Evolutionary conservation across 73 alveolate species (phyloP).

Genomic region (Halteria grandinella): DNA sequence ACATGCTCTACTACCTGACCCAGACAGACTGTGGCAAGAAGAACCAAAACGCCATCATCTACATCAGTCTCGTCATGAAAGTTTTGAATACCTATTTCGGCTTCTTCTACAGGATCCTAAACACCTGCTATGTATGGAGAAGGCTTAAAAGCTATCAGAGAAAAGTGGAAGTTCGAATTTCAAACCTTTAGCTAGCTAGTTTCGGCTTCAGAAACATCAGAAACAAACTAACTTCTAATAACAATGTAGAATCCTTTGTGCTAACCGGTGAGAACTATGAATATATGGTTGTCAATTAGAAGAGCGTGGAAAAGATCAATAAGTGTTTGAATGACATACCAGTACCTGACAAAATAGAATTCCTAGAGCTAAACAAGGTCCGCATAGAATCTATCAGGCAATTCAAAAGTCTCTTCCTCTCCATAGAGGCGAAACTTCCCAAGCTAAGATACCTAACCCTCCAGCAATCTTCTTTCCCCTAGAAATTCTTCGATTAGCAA

Average conservation of each 20-base stretch:
- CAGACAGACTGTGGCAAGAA: constrained; percentile 37
- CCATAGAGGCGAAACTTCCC: constrained; percentile 9
- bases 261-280: constrained; percentile 38
- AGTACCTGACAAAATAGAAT: neutral
- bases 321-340: constrained; percentile 22
- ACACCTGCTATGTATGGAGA: constrained; percentile 10
- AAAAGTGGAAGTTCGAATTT: constrained; percentile 12
- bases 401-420: neutral
- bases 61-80: neutral
- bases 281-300: constrained; percentile 17
- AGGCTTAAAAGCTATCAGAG: constrained; percentile 2
- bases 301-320: constrained; percentile 11
- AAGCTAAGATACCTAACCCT: constrained; percentile 24
- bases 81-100: constrained; percentile 41
- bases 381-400: constrained; percentile 9
- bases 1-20: neutral
- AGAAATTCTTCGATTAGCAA: constrained; percentile 12
- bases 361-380: constrained; percentile 15
- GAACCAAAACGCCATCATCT: neutral
- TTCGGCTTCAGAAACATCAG: constrained; percentile 38
- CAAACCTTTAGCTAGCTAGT: neutral
- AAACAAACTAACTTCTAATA: constrained; percentile 22
- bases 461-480: constrained; percentile 8
- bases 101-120: constrained; percentile 18
- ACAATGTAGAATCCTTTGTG: constrained; percentile 20